Evolutionary conservation across 345 rosid genomes (phyloP), one percentile per base, ranked within the genome.

Genomic region (Acer saccharum): DNA sequence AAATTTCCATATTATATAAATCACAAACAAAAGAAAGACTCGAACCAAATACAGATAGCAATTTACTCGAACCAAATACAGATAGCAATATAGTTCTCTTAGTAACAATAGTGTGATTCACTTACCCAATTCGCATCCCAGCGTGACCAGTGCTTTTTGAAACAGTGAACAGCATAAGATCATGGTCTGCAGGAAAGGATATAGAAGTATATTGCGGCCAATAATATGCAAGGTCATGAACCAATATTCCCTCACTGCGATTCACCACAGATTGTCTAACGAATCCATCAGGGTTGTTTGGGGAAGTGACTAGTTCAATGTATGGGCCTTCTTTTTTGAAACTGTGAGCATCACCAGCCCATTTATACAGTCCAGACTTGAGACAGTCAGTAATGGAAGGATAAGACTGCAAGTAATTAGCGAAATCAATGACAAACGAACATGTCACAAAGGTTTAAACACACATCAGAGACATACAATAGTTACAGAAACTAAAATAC

Each of bases 141-240:
- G 98, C 99, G 61, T 95, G 99, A 67, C 98, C 98, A 0, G 93
- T 93, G 82, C 88, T 82, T 81, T 95, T 95, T 6, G 99, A 93
- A 82, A 89, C 86, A 0, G 97, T 91, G 87, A 94, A 95, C 48
- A 95, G 86, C 94, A 90, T 91, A 41, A 95, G 87, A 61, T 91
- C 91, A 10, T 95, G 89, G 73, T 93, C 89, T 6, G 94, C 94
- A n/a, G 87, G 81, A 8, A 85, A 81, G 11, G 90, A 75, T 73
- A 95, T 91, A 0, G 99, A 94, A 8, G 97, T 93, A 29, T 95
- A 92, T 52, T 95, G 99, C 1, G 99, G 98, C 99, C 98, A 95
- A 69, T 91, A 91, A 82, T 95, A 95, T 1, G 99, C 97, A 41
- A 95, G 89, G 81, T 95, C 99, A 73, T 95, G 98, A 71, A 95